A percentile compares a stretch with the other conserved stretches of the same genome.
Evolutionary conservation across 225 moss, liverwort and hornwort genomes (phyloP).

Genomic region (Anthoceros angustus): DNA sequence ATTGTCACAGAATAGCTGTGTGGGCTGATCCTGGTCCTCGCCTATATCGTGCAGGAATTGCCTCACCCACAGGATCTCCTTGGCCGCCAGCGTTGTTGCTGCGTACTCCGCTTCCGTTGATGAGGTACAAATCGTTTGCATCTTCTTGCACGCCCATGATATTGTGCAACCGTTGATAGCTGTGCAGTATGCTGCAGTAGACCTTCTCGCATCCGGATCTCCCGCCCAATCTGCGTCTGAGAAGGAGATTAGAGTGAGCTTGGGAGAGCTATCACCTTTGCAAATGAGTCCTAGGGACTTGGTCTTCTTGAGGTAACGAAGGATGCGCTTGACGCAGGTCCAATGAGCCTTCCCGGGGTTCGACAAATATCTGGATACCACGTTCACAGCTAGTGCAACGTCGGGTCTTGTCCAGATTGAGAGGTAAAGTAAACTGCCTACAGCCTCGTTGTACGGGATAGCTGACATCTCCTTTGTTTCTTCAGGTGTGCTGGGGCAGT

Average conservation of each 20-base stretch:
- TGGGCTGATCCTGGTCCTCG: neutral
- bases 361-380: neutral
- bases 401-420: neutral
- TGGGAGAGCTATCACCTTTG: too few relatives aligned
- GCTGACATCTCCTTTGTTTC: neutral
- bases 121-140: neutral
- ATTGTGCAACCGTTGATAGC: neutral
- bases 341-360: neutral
- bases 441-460: conserved; percentile 4
- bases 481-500: neutral
- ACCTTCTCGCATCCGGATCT: neutral
- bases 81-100: too few relatives aligned
- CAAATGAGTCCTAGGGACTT: neutral
- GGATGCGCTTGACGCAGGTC: neutral
- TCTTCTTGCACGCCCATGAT: neutral
- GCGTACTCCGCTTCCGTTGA: neutral
- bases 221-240: too few relatives aligned
- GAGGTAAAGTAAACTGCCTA: neutral
- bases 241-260: neutral
- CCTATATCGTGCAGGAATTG: neutral
- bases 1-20: conserved; percentile 1
- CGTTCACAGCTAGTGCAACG: neutral
- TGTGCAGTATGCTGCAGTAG: neutral
- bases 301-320: conserved; percentile 1
- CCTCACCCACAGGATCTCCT: neutral